These are phyloP conservation scores for Linnemannia schmuckeri DNA, from an alignment of 192 early-diverging fungal species.

Conservation along the genomic window DNA sequence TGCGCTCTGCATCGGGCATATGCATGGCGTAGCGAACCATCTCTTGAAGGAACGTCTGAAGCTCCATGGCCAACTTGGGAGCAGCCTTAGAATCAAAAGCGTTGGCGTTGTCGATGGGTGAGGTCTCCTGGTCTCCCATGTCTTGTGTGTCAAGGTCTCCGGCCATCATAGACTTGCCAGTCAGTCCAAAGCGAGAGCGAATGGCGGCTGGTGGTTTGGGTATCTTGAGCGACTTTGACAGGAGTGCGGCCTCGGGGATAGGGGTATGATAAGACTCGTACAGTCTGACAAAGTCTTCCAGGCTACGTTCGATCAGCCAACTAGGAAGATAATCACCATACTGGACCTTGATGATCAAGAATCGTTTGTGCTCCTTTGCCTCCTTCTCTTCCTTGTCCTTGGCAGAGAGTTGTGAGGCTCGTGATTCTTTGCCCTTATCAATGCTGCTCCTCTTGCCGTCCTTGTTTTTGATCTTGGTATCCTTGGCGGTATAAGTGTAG, in stretches of 20 bases:
- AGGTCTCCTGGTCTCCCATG: background rate
- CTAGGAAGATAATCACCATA: constrained; percentile 53
- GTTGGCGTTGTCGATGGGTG: background rate
- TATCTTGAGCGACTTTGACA: constrained; percentile 26
- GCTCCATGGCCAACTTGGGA: constrained; percentile 34
- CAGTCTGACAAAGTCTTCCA: constrained; percentile 49
- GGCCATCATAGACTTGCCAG: background rate
- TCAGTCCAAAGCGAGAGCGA: constrained; percentile 39
- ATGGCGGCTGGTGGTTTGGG: constrained; percentile 49
- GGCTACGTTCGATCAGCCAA: constrained; percentile 49
- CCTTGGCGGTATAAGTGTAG: constrained; percentile 46
- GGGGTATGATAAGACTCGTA: constrained; percentile 50
- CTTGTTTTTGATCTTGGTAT: constrained; percentile 48
- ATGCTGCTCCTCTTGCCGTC: constrained; percentile 5
- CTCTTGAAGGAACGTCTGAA: constrained; percentile 53
- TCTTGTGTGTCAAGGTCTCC: background rate
- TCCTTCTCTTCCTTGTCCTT: constrained; percentile 51
- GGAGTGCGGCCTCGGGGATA: constrained; percentile 33
- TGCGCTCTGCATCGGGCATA: constrained; percentile 56
- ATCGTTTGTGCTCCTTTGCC: constrained; percentile 50
- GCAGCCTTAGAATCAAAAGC: constrained; percentile 48
- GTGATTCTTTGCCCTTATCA: constrained; percentile 2
- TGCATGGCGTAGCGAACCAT: constrained; percentile 56
- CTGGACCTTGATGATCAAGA: constrained; percentile 52
- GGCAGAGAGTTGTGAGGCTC: background rate